phyloP scores from a whole-genome alignment of 306 rosid genomes.

The Mimosa bimucronata region DNA sequence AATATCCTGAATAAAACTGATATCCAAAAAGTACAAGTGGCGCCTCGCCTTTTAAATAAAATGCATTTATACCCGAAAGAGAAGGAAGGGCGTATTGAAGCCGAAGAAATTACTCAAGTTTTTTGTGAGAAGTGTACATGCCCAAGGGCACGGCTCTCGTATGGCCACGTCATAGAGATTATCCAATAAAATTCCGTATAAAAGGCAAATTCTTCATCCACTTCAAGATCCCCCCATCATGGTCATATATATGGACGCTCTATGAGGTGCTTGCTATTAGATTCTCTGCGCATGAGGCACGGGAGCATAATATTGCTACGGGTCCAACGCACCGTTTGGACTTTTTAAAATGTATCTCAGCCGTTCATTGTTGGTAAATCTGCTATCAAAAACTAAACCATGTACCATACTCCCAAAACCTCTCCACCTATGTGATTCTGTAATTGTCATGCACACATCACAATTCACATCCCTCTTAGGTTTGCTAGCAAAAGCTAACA shows the following conservation, averaged over 20 bases:
- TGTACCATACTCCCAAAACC: no score
- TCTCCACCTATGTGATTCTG: no score
- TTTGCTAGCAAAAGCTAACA: no score
- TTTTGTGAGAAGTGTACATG: background rate
- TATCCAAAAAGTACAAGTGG: background rate
- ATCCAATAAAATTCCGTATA: constrained; percentile 2
- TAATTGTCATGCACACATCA: no score
- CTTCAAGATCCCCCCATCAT: background rate
- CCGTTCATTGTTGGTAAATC: background rate
- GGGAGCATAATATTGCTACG: background rate
- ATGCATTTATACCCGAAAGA: background rate
- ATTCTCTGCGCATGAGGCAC: background rate
- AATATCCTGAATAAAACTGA: background rate
- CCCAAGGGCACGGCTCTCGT: background rate
- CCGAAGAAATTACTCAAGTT: background rate
- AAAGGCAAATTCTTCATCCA: background rate
- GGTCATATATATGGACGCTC: background rate
- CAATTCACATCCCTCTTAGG: no score
- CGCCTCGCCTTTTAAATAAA: constrained; percentile 4
- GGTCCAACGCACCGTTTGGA: background rate
- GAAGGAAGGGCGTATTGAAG: background rate
- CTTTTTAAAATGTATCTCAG: background rate
- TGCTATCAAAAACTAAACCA: no score
- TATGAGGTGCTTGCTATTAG: background rate
- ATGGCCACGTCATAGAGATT: background rate